These are phyloP conservation scores for Arthroderma sp. DNA, from an alignment of 2,329 filamentous ascomycete genomes.

Conservation along the genomic window DNA sequence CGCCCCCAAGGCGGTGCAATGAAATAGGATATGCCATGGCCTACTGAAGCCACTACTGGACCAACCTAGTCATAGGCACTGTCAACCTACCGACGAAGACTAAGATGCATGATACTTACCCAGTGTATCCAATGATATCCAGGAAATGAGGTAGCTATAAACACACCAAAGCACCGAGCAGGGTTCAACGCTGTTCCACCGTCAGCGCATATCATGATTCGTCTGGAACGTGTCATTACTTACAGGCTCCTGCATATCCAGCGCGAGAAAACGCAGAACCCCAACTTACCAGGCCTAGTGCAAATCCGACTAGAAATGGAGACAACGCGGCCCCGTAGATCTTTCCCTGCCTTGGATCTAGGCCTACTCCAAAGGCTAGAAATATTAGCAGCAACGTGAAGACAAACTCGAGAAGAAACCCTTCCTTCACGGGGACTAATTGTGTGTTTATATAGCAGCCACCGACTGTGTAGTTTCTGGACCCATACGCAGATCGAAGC, in stretches of 20 bases:
- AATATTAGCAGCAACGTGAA: background rate
- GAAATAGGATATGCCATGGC: background rate
- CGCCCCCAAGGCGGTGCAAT: background rate
- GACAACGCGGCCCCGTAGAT: background rate
- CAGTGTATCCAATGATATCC: background rate
- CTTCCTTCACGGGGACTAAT: background rate
- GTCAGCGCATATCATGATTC: background rate
- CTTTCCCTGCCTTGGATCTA: background rate
- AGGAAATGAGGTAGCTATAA: background rate
- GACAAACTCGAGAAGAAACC: background rate
- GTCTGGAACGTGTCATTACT: background rate
- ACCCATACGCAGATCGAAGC: background rate
- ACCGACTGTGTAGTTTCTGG: background rate
- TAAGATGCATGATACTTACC: too few relatives aligned
- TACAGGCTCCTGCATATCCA: background rate
- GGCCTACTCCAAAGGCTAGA: background rate
- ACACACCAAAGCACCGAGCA: background rate
- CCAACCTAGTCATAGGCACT: background rate
- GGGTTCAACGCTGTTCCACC: background rate
- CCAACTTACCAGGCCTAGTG: background rate
- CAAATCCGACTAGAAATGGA: background rate
- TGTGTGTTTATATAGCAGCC: background rate
- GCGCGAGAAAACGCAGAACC: background rate
- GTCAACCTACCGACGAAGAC: too few relatives aligned
- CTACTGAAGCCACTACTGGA: background rate